Evolutionary conservation across 768 basidiomycete species (phyloP).

Genomic region (Daedaleopsis nitida): DNA sequence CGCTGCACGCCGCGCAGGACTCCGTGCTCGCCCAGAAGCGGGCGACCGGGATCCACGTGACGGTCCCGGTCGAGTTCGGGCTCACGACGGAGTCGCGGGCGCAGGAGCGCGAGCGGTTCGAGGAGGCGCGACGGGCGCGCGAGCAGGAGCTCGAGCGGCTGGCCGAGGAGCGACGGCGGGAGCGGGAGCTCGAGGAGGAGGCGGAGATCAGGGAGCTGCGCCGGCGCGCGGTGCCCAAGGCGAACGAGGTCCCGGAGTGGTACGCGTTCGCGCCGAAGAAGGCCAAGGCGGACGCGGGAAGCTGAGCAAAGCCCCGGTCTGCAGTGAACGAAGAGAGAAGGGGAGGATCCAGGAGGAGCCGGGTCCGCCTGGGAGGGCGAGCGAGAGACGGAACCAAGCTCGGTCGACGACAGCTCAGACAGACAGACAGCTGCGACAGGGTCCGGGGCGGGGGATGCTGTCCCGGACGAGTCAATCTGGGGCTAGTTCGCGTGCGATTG

Average conservation of each 20-base stretch:
- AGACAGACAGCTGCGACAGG: neutral
- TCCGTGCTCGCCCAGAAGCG: conserved; percentile 42
- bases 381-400: too few species aligned
- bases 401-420: too few species aligned
- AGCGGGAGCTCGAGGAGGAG: conserved; percentile 58
- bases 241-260: conserved; percentile 77
- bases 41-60: conserved; percentile 49
- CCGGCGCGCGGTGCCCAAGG: conserved; percentile 63
- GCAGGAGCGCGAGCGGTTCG: conserved; percentile 65
- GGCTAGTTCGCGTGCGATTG: neutral
- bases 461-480: neutral
- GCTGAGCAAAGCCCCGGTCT: too few species aligned
- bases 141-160: conserved; percentile 52
- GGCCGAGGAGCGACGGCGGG: conserved; percentile 48
- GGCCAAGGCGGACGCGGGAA: conserved; percentile 22
- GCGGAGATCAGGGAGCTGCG: conserved; percentile 61
- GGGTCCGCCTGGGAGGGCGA: too few species aligned
- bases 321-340: too few species aligned
- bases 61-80: conserved; percentile 47
- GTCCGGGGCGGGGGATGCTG: neutral
- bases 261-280: conserved; percentile 71
- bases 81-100: conserved; percentile 59
- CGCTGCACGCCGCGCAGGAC: conserved; percentile 52
- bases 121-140: conserved; percentile 55
- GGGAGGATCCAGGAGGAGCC: too few species aligned